A percentile compares a stretch with the other conserved stretches of the same genome.
phyloP scores from a whole-genome alignment of 164 flowering plant genomes.

The Berberis thunbergii region DNA sequence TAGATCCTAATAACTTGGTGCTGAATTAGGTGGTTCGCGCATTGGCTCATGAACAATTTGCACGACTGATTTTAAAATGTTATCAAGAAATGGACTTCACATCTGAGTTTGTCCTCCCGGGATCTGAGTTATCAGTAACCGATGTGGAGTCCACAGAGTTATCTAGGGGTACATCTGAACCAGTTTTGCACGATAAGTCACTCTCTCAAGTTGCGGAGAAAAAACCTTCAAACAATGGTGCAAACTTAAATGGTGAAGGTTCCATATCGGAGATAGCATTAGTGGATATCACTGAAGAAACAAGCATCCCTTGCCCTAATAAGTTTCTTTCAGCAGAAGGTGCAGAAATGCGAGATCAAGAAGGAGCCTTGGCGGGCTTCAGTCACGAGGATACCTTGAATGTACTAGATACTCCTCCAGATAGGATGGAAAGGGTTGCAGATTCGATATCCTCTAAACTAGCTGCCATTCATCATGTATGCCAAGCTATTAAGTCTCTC shows the following conservation, averaged over 20 bases:
- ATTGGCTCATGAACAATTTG: conserved; percentile 93
- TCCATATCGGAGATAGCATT: conserved; percentile 20
- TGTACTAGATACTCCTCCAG: conserved; percentile 24
- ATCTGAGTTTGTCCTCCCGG: conserved; percentile 44
- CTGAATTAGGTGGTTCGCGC: conserved; percentile 78
- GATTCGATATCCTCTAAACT: conserved; percentile 82
- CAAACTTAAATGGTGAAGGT: conserved; percentile 12
- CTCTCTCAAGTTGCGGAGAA: conserved; percentile 18
- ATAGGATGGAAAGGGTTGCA: conserved; percentile 38
- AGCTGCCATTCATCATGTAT: conserved; percentile 95
- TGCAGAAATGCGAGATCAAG: conserved; percentile 11
- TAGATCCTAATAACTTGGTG: background rate
- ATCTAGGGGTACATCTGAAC: conserved; percentile 26
- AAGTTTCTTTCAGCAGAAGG: conserved; percentile 15
- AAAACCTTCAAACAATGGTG: conserved; percentile 12
- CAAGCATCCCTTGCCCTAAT: conserved; percentile 18
- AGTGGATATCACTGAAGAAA: conserved; percentile 18
- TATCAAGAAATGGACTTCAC: conserved; percentile 59
- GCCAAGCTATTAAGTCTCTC: conserved; percentile 92
- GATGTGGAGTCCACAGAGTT: conserved; percentile 46
- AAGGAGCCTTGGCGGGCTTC: conserved; percentile 10
- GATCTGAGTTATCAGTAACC: conserved; percentile 43
- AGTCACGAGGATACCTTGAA: conserved; percentile 20
- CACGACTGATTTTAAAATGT: conserved; percentile 71
- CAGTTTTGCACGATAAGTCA: conserved; percentile 24